Percentiles rank a stretch among this genome's conserved stretches.
These are phyloP conservation scores for Rachicladosporium sp. DNA, from an alignment of 2,329 filamentous ascomycete species.

Conservation along the genomic window DNA sequence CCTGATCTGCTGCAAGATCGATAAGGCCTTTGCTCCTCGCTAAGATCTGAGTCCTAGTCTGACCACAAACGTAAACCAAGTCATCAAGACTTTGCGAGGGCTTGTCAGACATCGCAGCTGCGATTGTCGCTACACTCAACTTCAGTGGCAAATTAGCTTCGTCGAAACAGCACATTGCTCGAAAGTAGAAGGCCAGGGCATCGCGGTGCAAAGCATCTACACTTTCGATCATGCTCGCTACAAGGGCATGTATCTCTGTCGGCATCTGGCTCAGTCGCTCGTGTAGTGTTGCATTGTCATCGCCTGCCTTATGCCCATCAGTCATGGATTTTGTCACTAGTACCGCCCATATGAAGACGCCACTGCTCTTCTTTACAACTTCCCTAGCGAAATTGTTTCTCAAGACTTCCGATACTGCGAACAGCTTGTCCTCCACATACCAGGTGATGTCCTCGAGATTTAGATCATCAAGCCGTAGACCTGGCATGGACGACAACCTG, in stretches of 20 bases:
- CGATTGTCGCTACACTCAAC: not conserved
- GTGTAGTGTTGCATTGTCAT: not conserved
- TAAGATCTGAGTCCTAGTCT: not conserved
- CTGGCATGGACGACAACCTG: not conserved
- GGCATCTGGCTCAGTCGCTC: not conserved
- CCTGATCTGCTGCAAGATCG: not conserved
- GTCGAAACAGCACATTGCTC: too few relatives aligned
- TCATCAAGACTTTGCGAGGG: not conserved
- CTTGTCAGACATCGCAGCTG: not conserved
- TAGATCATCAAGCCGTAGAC: constrained; percentile 1
- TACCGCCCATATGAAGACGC: constrained; percentile 2
- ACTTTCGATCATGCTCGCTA: not conserved
- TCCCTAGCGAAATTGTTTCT: not conserved
- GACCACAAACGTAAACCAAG: not conserved
- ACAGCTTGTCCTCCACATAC: not conserved
- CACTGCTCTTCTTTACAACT: not conserved
- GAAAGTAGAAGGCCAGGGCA: not conserved
- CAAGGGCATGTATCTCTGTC: not conserved
- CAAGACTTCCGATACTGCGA: too few relatives aligned
- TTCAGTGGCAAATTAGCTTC: not conserved
- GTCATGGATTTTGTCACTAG: not conserved
- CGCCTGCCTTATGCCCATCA: not conserved
- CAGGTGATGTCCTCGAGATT: not conserved
- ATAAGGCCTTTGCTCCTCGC: constrained; percentile 1
- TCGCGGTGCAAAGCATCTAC: not conserved